A percentile compares a stretch with the other conserved stretches of the same genome.
Conservation (phyloP, 1,139 yeast genomes). For the Yamadazyma conglobata region DNA sequence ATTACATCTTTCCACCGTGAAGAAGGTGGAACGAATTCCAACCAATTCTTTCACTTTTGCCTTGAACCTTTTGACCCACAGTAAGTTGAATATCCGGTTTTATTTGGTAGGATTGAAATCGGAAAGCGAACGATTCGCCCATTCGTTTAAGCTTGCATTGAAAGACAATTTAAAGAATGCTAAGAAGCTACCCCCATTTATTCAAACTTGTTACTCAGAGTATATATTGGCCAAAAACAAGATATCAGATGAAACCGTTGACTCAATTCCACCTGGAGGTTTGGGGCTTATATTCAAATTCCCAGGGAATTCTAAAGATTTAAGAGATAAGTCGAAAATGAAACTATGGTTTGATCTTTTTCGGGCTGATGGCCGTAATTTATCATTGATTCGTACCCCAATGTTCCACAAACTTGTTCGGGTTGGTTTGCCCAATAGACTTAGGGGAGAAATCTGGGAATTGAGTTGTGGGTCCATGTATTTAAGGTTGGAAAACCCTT, state of each 20-base stretch:
- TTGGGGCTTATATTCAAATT: conserved; percentile 77
- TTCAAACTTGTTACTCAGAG: conserved; percentile 79
- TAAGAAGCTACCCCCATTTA: conserved; percentile 60
- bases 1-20: conserved; percentile 72
- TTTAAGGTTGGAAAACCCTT: conserved; percentile 58
- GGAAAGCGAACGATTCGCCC: conserved; percentile 78
- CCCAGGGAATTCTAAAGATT: conserved; percentile 82
- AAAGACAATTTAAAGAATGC: conserved; percentile 63
- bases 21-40: conserved; percentile 83
- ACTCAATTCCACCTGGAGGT: conserved; percentile 74
- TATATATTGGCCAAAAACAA: conserved; percentile 67
- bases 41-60: conserved; percentile 78
- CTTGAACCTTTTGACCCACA: conserved; percentile 64
- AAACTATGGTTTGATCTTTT: conserved; percentile 93
- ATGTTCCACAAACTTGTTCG: conserved; percentile 78
- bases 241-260: conserved; percentile 40
- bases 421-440: conserved; percentile 87
- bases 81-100: conserved; percentile 59
- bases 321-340: conserved; percentile 80
- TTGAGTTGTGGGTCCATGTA: conserved; percentile 84
- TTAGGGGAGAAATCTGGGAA: conserved; percentile 97
- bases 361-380: conserved; percentile 76
- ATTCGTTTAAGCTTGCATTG: conserved; percentile 57
- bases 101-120: conserved; percentile 79
- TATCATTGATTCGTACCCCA: conserved; percentile 70